These are phyloP conservation scores for Skeletonema menzelii DNA, from an alignment of 108 stramenopile species.

Conservation along the genomic window DNA sequence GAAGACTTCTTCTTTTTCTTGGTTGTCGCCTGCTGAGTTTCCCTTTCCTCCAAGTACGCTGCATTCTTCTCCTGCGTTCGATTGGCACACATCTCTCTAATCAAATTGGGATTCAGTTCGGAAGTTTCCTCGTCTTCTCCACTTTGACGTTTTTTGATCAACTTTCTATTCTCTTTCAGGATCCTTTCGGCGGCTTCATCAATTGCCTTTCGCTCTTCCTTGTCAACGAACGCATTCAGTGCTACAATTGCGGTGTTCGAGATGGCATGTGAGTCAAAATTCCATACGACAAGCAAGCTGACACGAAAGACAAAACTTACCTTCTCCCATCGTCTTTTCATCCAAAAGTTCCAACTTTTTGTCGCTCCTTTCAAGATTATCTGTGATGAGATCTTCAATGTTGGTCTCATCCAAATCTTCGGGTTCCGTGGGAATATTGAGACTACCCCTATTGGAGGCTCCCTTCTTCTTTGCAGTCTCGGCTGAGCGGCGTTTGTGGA, in stretches of 20 bases:
- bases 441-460: slow-evolving; percentile 19
- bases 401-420: slow-evolving; percentile 79
- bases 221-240: slow-evolving; percentile 89
- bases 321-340: slow-evolving; percentile 51
- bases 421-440: slow-evolving; percentile 69
- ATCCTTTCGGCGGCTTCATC: slow-evolving; percentile 54
- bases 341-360: slow-evolving; percentile 76
- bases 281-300: background rate
- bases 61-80: slow-evolving; percentile 31
- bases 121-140: slow-evolving; percentile 21
- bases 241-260: slow-evolving; percentile 48
- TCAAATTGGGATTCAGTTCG: slow-evolving; percentile 29
- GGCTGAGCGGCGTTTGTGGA: slow-evolving; percentile 63
- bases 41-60: slow-evolving; percentile 11
- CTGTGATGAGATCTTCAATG: slow-evolving; percentile 84
- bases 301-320: background rate
- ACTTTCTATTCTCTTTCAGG: slow-evolving; percentile 50
- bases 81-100: slow-evolving; percentile 29
- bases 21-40: slow-evolving; percentile 21
- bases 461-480: slow-evolving; percentile 22
- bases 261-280: slow-evolving; percentile 18
- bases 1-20: slow-evolving; percentile 27
- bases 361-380: slow-evolving; percentile 64
- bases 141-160: slow-evolving; percentile 27
- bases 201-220: slow-evolving; percentile 67